Conservation (phyloP, 345 rosid genomes). For the Camelina neglecta region DNA sequence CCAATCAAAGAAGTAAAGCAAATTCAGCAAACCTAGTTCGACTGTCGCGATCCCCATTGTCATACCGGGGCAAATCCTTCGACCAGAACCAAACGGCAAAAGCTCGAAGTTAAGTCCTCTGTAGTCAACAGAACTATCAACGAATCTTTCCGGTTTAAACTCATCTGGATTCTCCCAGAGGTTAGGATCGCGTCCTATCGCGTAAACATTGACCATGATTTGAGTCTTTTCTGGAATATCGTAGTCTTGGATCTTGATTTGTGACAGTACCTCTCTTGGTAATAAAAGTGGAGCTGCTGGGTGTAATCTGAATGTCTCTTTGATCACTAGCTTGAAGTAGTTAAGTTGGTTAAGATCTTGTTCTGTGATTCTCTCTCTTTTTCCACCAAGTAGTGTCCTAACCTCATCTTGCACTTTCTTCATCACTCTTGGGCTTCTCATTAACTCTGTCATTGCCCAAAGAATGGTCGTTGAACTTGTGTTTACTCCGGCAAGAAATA, state of each 20-base stretch:
- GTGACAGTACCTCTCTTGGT: slow-evolving; percentile 56
- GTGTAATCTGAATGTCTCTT: slow-evolving; percentile 63
- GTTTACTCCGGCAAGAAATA: slow-evolving; percentile 61
- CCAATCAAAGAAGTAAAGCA: slow-evolving; percentile 46
- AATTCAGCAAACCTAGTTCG: slow-evolving; percentile 40
- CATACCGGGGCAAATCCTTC: slow-evolving; percentile 44
- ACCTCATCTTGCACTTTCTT: slow-evolving; percentile 65
- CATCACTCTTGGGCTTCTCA: slow-evolving; percentile 53
- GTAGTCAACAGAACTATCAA: slow-evolving; percentile 46
- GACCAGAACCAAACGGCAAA: slow-evolving; percentile 45
- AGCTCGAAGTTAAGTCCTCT: slow-evolving; percentile 53
- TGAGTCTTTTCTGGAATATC: slow-evolving; percentile 46
- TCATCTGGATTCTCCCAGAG: slow-evolving; percentile 53
- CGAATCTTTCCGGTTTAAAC: slow-evolving; percentile 56
- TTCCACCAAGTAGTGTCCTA: slow-evolving; percentile 46
- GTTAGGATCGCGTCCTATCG: slow-evolving; percentile 53
- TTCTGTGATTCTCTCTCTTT: slow-evolving; percentile 43
- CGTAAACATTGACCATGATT: slow-evolving; percentile 52
- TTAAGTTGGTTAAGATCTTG: slow-evolving; percentile 45
- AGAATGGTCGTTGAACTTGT: slow-evolving; percentile 50
- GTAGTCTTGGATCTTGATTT: slow-evolving; percentile 48
- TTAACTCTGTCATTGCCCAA: slow-evolving; percentile 75
- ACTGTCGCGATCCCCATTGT: slow-evolving; percentile 46
- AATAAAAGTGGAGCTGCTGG: slow-evolving; percentile 57
- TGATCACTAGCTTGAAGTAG: slow-evolving; percentile 55